Evolutionary conservation across 2,329 filamentous ascomycete species (phyloP).

Genomic region (Teratosphaeriaceae sp.): DNA sequence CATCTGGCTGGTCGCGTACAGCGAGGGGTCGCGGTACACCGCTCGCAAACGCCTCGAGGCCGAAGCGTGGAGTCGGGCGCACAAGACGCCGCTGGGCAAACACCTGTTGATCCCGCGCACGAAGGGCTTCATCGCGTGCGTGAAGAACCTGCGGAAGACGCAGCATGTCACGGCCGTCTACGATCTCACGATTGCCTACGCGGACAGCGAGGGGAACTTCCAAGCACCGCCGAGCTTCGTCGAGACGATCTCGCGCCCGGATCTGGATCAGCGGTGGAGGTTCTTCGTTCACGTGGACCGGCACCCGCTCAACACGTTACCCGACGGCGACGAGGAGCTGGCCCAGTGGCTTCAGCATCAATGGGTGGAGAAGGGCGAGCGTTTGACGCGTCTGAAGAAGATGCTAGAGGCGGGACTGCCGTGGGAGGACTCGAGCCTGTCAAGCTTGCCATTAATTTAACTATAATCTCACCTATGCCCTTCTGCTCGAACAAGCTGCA

Average conservation of each 20-base stretch:
- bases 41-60: conserved; percentile 46
- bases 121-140: conserved; percentile 55
- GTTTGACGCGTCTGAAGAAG: conserved; percentile 24
- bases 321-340: conserved; percentile 24
- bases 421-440: conserved; percentile 9
- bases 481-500: no score
- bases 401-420: conserved; percentile 9
- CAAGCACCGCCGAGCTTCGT: conserved; percentile 28
- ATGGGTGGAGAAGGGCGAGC: conserved; percentile 31
- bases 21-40: conserved; percentile 57
- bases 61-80: conserved; percentile 46
- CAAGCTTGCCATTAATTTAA: not conserved
- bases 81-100: conserved; percentile 45
- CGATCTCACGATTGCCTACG: conserved; percentile 34
- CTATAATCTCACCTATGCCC: no score
- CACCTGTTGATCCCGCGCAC: conserved; percentile 56
- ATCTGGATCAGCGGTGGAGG: conserved; percentile 21
- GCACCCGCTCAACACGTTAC: conserved; percentile 24
- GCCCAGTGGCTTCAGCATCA: conserved; percentile 29
- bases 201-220: conserved; percentile 19
- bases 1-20: conserved; percentile 59
- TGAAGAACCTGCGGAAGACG: conserved; percentile 43
- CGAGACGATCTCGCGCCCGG: conserved; percentile 22
- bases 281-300: conserved; percentile 31
- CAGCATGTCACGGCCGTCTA: conserved; percentile 32